Conservation (phyloP, 495 filamentous ascomycete species). For the Daldinia loculata region DNA sequence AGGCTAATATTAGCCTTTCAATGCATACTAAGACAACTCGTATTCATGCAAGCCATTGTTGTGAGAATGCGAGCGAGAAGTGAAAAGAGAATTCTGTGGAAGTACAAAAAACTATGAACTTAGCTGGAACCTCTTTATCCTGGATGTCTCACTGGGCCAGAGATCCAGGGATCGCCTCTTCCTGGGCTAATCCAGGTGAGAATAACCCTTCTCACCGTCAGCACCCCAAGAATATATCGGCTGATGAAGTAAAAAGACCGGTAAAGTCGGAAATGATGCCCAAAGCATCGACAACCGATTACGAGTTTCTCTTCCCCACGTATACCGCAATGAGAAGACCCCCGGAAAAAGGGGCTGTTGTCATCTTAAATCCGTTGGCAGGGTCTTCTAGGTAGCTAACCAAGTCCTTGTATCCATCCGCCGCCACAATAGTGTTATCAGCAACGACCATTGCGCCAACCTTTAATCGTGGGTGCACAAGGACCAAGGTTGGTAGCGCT, state of each 20-base stretch:
- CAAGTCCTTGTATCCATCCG: constrained; percentile 48
- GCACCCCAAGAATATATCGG: background rate
- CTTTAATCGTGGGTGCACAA: constrained; percentile 55
- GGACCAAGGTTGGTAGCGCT: constrained; percentile 59
- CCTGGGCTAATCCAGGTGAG: background rate
- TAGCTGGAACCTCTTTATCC: background rate
- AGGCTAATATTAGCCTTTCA: background rate
- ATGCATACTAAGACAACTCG: background rate
- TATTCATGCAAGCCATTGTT: background rate
- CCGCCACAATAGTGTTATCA: constrained; percentile 56
- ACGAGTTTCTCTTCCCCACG: constrained; percentile 12
- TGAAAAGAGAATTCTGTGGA: background rate
- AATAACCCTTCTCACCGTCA: background rate
- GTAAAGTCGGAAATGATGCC: background rate
- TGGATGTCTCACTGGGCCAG: background rate
- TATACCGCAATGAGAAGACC: constrained; percentile 33
- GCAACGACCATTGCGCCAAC: constrained; percentile 60
- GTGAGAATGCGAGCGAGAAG: background rate
- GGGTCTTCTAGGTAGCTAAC: constrained; percentile 37
- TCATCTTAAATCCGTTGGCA: constrained; percentile 43
- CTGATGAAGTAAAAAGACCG: background rate
- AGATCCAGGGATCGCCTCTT: background rate
- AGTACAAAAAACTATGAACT: background rate
- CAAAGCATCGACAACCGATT: background rate
- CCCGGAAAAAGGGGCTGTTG: constrained; percentile 33